Evolutionary conservation across 177 flowering plant genomes (phyloP), one percentile per base, ranked within the genome.

Genomic region (Vitis hybrid): DNA sequence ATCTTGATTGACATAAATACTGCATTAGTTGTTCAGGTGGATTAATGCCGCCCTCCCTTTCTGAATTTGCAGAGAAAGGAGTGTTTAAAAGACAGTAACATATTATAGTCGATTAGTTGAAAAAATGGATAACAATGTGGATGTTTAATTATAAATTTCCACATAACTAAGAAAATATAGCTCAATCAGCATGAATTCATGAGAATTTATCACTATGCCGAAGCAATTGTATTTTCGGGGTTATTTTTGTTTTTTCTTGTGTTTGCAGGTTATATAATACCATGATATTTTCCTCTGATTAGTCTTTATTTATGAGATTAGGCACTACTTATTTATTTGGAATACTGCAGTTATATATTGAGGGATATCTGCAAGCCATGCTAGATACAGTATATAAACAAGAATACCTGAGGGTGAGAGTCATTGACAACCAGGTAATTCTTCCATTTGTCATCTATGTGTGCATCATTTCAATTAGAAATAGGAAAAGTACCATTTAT

Each of bases 361-460:
- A 95, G 83, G 99, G 99, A 13, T 95, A 92, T 78, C 79, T 95
- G 71, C 99, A 92, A 82, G 99, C 99, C 64, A 88, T 92, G 97
- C 73, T 95, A 85, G 99, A 95, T 75, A 75, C 90, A 24, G 71
- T 87, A 62, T 95, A 91, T 80, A 90, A 87, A 77, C 98, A 92
- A 77, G 98, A 90, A 76, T 95, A 92, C 80, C 91, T 95, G 17
- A 81, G 93, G 79, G 97, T 95, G 69, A 84, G 90, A 82, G 95
- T 95, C 68, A 72, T 91, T 61, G 94, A 95, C 72, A 77, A 91
- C 80, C 88, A 90, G 97, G 99, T 89, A 84, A 66, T 7, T 22
- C 11, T 7, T 22, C 11, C 14, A 22, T 50, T 49, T 24, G 28
- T 65, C 56, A 19, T 51, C 20, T 18, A 24, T 65, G 2, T 10